Evolutionary conservation across 2,329 filamentous ascomycete species (phyloP), one percentile per base, ranked within the genome.

Genomic region (Phoma sp.): DNA sequence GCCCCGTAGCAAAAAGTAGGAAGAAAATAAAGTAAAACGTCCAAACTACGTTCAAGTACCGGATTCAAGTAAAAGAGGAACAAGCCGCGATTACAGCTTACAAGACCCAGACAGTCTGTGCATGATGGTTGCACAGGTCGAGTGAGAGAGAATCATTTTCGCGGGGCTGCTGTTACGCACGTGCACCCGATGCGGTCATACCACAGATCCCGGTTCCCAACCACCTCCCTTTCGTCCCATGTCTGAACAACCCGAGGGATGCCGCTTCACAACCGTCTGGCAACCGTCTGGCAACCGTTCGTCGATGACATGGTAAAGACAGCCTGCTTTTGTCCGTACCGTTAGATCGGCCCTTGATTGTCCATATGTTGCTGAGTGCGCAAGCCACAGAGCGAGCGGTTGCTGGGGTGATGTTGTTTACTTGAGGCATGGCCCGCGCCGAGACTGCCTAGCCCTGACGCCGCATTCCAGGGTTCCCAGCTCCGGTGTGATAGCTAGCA

Each of bases 391-490:
- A 27, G 13, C 9, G 32, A 27, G n/a, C 13, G 47, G 47, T 57
- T 51, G 47, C 54, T 48, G 27, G 48, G 48, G 54, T 36, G 48
- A 57, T 36, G 33, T 27, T 62, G 55, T 65, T 57, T 58, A 49
- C 47, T 32, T 46, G 48, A 51, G 55, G 53, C 54, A 61, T 58
- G 33, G 40, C 39, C 47, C 40, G 56, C 51, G 56, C 55, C 57
- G 39, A 53, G 47, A 36, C 43, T 40, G 58, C 35, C 44, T 57
- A 49, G 50, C 35, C 40, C 27, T 48, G 47, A 35, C 39, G 51
- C 46, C 38, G 51, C 58, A 63, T 63, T 63, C 61, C 58, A 63
- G 39, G 36, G 27, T 24, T 44, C 25, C 45, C 48, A 19, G 31
- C 56, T 54, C 41, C 43, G 49, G 36, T 35, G 22, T 32, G 29